Evolutionary conservation across 257 asterid genomes (phyloP), one percentile per base, ranked within the genome.

Genomic region (Thymus mandschuricus): DNA sequence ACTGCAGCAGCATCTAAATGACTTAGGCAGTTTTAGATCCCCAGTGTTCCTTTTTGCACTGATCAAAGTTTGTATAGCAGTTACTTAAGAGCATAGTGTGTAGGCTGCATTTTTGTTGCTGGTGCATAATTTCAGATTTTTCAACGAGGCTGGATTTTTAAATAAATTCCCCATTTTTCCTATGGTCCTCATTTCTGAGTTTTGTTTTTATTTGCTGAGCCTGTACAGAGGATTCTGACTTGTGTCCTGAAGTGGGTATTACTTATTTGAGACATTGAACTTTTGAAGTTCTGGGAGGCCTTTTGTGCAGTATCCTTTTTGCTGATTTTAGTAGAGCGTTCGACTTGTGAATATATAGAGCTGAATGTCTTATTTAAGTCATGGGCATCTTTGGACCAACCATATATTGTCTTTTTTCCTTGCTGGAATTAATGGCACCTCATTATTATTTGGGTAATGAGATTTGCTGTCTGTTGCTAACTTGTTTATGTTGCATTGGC

Each of bases 21-120:
- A 33, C 31, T 33, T 67, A n/a, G 66, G 73, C 50, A 56, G 64
- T 46, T 69, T 61, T 56, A 63, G 74, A 48, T 65, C 49, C 72
- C 55, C 60, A 21, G 70, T 68, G 68, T 59, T 56, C 64, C 30
- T 34, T 56, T 64, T 59, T 10, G 10, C 74, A 31, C 71, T 58
- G 64, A 28, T 68, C 27, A 38, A 75, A 76, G 59, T 71, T 74
- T 81, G 85, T 81, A 78, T 56, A 75, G 72, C 28, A 56, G 15
- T 70, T 57, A 34, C 31, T 49, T 62, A 44, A 69, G 41, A 71
- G 64, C 60, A 35, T 54, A 68, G 66, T 62, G 68, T 69, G 56
- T 52, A 27, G 76, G 73, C 64, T 60, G 12, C 60, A 46, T 35
- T 44, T 71, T 54, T 65, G 29, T 60, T 72, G 71, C 44, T 63